A percentile compares a stretch with the other conserved stretches of the same genome.
These are phyloP conservation scores for Talaromyces stipitatus DNA, from an alignment of 495 filamentous ascomycete species.

Conservation along the genomic window DNA sequence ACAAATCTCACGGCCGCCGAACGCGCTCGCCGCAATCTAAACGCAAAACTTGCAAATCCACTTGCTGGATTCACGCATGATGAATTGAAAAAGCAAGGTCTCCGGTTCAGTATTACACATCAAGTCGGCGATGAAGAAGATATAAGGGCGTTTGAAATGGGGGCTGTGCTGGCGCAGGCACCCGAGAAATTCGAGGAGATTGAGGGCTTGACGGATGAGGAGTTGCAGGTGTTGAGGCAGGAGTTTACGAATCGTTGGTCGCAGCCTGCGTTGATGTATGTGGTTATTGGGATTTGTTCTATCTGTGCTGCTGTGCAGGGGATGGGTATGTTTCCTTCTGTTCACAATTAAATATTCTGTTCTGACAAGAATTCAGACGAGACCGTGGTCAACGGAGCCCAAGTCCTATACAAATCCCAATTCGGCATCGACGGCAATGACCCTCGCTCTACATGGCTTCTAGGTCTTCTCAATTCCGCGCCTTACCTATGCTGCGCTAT, in stretches of 20 bases:
- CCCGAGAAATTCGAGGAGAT: conserved; percentile 47
- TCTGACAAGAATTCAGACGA: conserved; percentile 47
- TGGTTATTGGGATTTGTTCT: conserved; percentile 58
- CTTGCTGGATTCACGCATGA: conserved; percentile 54
- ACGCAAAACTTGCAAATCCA: conserved; percentile 63
- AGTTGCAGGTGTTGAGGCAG: conserved; percentile 48
- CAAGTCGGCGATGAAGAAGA: conserved; percentile 54
- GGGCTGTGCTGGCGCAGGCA: conserved; percentile 62
- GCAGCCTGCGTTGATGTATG: conserved; percentile 62
- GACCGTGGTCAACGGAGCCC: conserved; percentile 73
- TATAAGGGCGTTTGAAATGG: conserved; percentile 61
- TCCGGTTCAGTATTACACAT: conserved; percentile 56
- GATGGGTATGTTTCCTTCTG: conserved; percentile 44
- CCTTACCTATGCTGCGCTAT: conserved; percentile 76
- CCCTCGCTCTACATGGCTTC: conserved; percentile 47
- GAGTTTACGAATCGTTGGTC: conserved; percentile 67
- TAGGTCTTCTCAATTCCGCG: conserved; percentile 53
- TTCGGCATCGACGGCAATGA: conserved; percentile 55
- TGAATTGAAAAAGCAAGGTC: conserved; percentile 55
- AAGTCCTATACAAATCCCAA: conserved; percentile 61
- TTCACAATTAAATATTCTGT: background rate
- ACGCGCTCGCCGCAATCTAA: conserved; percentile 42
- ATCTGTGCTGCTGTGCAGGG: conserved; percentile 60
- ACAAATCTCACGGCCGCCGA: conserved; percentile 36
- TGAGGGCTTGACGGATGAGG: conserved; percentile 45